Evolutionary conservation across 768 basidiomycete genomes (phyloP), one percentile per base, ranked within the genome.

Genomic region (Neoboletus brunneissimus): DNA sequence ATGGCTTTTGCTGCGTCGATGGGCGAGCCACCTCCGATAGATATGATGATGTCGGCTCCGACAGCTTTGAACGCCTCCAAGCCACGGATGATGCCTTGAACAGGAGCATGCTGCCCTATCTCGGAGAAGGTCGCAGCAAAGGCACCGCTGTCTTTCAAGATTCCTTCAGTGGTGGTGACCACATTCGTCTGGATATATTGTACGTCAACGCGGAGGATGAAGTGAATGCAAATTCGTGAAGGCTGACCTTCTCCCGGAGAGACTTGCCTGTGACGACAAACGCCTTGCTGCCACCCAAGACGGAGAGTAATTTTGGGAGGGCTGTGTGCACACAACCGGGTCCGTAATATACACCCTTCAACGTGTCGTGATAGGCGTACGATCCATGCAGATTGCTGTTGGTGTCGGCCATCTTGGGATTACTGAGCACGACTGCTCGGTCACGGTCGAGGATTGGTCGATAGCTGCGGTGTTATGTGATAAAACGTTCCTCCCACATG

Each of bases 11-110:
- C 75, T 2, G 86, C 88, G 67, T 91, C 91, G 55, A 91, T 77
- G 13, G 89, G 88, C 1, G 89, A 91, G 48, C 90, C 91, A 23
- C 91, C 90, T 3, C 91, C 91, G 42, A 91, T 77, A 27, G 87
- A 75, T 38, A 93, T 80, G 60, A 91, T 82, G 22, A 85, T 77
- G 65, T 91, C 85, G 56, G 87, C 87, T 12, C 77, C 77, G 23
- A 78, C 71, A 11, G 82, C 77, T 44, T 76, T 80, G 73, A 87
- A 83, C 2, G 73, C 67, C 57, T 81, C 73, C 53, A 84, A 75
- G 29, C 83, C 88, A 15, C 75, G 76, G 18, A 75, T 71, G 60
- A 91, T 87, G 13, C 81, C 87, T 25, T 82, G 81, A 52, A 90
- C 77, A 4, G 89, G 89, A 0, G 85, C 74, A 64, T 89, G 87